phyloP scores from a whole-genome alignment of 106 monocot species.

The Allium fistulosum region DNA sequence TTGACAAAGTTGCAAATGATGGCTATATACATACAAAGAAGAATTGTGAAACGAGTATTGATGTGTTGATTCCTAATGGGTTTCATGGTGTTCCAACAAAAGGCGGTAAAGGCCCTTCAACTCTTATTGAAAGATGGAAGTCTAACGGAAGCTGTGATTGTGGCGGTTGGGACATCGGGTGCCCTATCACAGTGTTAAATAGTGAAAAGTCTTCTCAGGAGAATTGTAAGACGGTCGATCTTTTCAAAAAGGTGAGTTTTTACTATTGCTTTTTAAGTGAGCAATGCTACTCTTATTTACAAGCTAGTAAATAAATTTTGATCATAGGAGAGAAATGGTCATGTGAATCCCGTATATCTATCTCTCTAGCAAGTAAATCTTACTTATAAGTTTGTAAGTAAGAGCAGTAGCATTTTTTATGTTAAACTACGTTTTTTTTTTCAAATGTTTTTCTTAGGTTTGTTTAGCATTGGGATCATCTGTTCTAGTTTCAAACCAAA shows the following conservation, averaged over 20 bases:
- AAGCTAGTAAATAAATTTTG: neutral
- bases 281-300: neutral
- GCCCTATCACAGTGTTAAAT: slow-evolving; percentile 61
- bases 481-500: no score
- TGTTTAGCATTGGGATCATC: neutral
- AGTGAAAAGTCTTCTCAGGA: slow-evolving; percentile 5
- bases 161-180: slow-evolving; percentile 92
- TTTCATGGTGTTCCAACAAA: slow-evolving; percentile 50
- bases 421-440: neutral
- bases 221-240: slow-evolving; percentile 17
- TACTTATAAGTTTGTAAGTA: neutral
- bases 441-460: neutral
- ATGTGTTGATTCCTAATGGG: slow-evolving; percentile 53
- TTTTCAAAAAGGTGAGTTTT: slow-evolving; percentile 52
- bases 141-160: slow-evolving; percentile 76
- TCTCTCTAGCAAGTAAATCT: neutral
- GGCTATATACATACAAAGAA: neutral
- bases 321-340: no score
- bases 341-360: neutral
- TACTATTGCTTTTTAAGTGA: neutral
- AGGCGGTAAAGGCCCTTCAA: slow-evolving; percentile 33
- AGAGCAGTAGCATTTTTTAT: no score
- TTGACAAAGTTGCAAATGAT: slow-evolving; percentile 22
- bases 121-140: slow-evolving; percentile 74
- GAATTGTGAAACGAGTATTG: slow-evolving; percentile 4